Evolutionary conservation across 1,284 basidiomycete genomes (phyloP), one percentile per base, ranked within the genome.

Genomic region (Cutaneotrichosporon cavernicola): DNA sequence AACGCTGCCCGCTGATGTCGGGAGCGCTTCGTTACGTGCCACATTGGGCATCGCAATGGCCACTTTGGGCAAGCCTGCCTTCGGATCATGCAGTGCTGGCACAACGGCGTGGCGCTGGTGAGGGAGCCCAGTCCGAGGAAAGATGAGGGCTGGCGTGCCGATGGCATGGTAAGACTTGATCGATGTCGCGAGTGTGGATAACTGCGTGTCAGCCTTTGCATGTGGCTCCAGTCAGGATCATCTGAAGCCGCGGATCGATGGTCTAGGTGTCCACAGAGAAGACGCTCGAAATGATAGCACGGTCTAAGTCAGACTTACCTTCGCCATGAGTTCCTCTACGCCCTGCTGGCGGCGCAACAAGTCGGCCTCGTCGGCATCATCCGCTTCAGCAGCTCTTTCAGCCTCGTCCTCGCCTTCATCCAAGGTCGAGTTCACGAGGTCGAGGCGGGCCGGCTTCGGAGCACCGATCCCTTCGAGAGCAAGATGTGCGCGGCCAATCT

Each of bases 401-500:
- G 21, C 53, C 26, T 36, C 50, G 31, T 21, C 58, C 16, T 51
- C 55, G 10, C 40, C 40, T 6, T 56, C 8, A 16, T 32, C 46
- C 4, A 18, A 16, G 8, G 34, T 18, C 40, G 53, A 8, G 22
- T 36, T 34, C 6, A 32, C 46, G 9, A 5, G 22, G 11, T 22
- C 53, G 38, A 13, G 14, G 46, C 46, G 38, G 18, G 36, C 56
- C 11, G 38, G 31, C 32, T 36, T 30, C 32, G n/a, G 6, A 8
- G 22, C 34, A 1, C 65, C 62, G 18, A 68, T 57, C 5, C 61
- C 52, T 50, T 67, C 65, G 16, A 69, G 65, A 10, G 59, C 63
- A 21, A 69, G 64, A 49, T 69, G 68, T 18, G 43, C 53, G 10
- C 62, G 56, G 5, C 65, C 68, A n/a, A 69, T 66, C 40, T 65